Percentiles rank a stretch among this genome's conserved stretches.
These are phyloP conservation scores for Babesia bigemina DNA, from an alignment of 169 alveolate genomes.

Conservation along the genomic window DNA sequence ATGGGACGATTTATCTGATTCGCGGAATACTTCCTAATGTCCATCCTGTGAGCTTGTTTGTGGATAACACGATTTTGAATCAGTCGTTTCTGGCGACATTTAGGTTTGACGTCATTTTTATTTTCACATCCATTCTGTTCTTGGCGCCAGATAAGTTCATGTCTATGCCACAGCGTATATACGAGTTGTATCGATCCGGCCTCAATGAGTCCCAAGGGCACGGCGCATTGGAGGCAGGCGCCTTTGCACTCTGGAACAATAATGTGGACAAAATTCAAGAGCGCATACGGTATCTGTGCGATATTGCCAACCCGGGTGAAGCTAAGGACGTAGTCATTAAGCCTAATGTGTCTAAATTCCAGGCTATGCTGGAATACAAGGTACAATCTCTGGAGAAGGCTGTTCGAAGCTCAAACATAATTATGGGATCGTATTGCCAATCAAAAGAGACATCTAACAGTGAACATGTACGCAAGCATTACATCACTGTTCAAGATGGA, in stretches of 20 bases:
- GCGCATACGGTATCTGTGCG: conserved; percentile 50
- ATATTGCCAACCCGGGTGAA: conserved; percentile 19
- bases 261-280: conserved; percentile 55
- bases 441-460: background rate
- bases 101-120: conserved; percentile 49
- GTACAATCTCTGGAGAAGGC: conserved; percentile 37
- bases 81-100: conserved; percentile 43
- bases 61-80: conserved; percentile 22
- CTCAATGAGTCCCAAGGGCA: conserved; percentile 19
- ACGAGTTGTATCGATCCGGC: conserved; percentile 39
- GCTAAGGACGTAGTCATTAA: conserved; percentile 33
- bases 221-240: conserved; percentile 35
- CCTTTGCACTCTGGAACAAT: conserved; percentile 44
- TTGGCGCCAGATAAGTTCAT: conserved; percentile 33
- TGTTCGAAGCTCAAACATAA: conserved; percentile 2
- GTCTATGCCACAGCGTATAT: conserved; percentile 50
- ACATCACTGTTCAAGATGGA: conserved; percentile 10
- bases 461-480: conserved; percentile 19
- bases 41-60: conserved; percentile 54
- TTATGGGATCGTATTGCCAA: conserved; percentile 39
- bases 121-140: conserved; percentile 50
- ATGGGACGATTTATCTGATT: conserved; percentile 36
- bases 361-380: conserved; percentile 48
- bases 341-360: conserved; percentile 37
- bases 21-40: conserved; percentile 58